Evolutionary conservation across 495 filamentous ascomycete species (phyloP).

Genomic region (Haplographium delicatum): DNA sequence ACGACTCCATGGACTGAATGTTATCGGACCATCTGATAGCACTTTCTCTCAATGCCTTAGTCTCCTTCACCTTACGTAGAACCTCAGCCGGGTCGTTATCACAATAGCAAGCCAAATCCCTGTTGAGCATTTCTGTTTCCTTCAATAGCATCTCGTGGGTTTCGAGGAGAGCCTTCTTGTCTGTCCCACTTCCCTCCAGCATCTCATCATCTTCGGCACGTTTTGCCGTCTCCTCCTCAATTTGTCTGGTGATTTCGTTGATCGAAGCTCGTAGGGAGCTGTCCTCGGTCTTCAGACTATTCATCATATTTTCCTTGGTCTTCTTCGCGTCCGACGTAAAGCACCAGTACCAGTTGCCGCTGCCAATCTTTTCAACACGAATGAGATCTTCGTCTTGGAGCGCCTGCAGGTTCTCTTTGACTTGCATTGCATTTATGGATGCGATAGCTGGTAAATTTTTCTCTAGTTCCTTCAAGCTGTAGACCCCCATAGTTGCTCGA

Average conservation of each 20-base stretch:
- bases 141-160: slow-evolving; percentile 30
- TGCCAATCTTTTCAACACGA: slow-evolving; percentile 74
- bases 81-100: slow-evolving; percentile 49
- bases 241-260: slow-evolving; percentile 35
- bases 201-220: slow-evolving; percentile 37
- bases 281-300: slow-evolving; percentile 48
- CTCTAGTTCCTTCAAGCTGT: slow-evolving; percentile 72
- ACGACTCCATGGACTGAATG: slow-evolving; percentile 54
- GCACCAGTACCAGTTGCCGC: slow-evolving; percentile 78
- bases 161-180: slow-evolving; percentile 27
- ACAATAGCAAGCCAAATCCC: slow-evolving; percentile 42
- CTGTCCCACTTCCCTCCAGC: slow-evolving; percentile 20
- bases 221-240: slow-evolving; percentile 38
- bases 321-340: slow-evolving; percentile 62
- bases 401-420: slow-evolving; percentile 63
- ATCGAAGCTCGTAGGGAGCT: slow-evolving; percentile 38
- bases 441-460: slow-evolving; percentile 62
- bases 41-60: slow-evolving; percentile 37
- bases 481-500: slow-evolving; percentile 55
- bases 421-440: slow-evolving; percentile 63
- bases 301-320: slow-evolving; percentile 32
- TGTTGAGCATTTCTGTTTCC: slow-evolving; percentile 34
- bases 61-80: slow-evolving; percentile 45
- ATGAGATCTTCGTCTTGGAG: slow-evolving; percentile 61
- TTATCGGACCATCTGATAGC: slow-evolving; percentile 58